phyloP scores from a whole-genome alignment of 306 rosid genomes.

The Rosa lucieae region DNA sequence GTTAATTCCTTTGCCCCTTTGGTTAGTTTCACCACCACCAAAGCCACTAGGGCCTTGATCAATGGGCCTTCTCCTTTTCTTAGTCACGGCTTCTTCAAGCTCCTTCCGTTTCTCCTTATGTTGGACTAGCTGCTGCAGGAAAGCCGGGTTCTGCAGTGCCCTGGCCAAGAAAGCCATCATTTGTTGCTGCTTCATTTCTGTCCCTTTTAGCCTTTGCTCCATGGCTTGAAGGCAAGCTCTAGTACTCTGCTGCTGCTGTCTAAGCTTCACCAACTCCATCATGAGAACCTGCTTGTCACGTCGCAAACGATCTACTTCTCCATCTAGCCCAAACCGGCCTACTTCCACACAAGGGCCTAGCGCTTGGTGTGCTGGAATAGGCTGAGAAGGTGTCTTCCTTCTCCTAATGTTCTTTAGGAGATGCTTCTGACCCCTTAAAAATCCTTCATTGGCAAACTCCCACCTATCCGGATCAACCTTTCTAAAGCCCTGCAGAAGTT shows the following conservation, averaged over 20 bases:
- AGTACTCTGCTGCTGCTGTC: conserved; percentile 67
- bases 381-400: conserved; percentile 54
- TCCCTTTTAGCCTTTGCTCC: conserved; percentile 69
- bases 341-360: conserved; percentile 47
- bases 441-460: conserved; percentile 88
- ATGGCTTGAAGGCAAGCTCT: conserved; percentile 52
- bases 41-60: conserved; percentile 40
- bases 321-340: conserved; percentile 49
- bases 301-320: conserved; percentile 58
- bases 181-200: conserved; percentile 70
- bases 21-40: conserved; percentile 29
- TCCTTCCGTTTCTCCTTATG: conserved; percentile 58
- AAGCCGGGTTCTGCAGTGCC: conserved; percentile 69
- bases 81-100: conserved; percentile 61
- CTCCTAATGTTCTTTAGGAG: conserved; percentile 67
- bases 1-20: conserved; percentile 14
- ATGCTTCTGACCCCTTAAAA: conserved; percentile 62
- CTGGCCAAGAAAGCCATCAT: conserved; percentile 88
- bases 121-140: conserved; percentile 56
- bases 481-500: conserved; percentile 71
- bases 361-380: conserved; percentile 41
- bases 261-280: conserved; percentile 74
- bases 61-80: conserved; percentile 74
- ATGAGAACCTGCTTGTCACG: conserved; percentile 54
- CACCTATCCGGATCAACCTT: conserved; percentile 78